phyloP scores from a whole-genome alignment of 345 rosid genomes.

The Hevea brasiliensis region DNA sequence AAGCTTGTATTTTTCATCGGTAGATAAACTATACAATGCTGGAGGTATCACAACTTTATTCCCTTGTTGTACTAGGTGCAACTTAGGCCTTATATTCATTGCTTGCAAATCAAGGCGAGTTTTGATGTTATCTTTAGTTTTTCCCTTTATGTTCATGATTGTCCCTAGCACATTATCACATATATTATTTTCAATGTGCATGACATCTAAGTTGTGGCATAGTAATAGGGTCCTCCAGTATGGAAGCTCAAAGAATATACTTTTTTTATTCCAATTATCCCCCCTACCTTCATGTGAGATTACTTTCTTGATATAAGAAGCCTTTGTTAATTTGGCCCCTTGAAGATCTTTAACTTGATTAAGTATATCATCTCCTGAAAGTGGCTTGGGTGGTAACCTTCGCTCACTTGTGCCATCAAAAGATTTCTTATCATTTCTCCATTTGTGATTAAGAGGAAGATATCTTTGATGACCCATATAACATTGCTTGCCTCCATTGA shows the following conservation, averaged over 20 bases:
- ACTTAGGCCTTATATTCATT: neutral
- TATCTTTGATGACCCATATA: no score
- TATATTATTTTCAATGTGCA: no score
- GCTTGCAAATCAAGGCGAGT: neutral
- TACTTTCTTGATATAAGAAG: no score
- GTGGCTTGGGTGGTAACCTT: neutral
- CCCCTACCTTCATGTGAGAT: neutral
- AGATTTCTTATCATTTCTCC: neutral
- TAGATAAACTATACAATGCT: no score
- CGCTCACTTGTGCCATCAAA: neutral
- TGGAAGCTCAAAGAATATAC: neutral
- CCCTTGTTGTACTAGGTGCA: neutral
- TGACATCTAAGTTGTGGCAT: no score
- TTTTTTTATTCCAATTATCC: slow-evolving; percentile 4
- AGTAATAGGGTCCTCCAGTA: no score
- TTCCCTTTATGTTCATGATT: neutral
- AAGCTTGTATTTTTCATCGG: no score
- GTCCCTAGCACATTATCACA: neutral
- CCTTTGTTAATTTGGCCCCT: neutral
- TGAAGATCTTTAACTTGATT: neutral
- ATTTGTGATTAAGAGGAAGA: neutral
- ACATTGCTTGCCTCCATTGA: no score
- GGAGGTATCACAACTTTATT: no score
- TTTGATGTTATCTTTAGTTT: neutral
- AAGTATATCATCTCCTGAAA: no score